Evolutionary conservation across 176 grass and related monocot genomes (phyloP), one percentile per base, ranked within the genome.

Genomic region (Coix lacrymajobi): DNA sequence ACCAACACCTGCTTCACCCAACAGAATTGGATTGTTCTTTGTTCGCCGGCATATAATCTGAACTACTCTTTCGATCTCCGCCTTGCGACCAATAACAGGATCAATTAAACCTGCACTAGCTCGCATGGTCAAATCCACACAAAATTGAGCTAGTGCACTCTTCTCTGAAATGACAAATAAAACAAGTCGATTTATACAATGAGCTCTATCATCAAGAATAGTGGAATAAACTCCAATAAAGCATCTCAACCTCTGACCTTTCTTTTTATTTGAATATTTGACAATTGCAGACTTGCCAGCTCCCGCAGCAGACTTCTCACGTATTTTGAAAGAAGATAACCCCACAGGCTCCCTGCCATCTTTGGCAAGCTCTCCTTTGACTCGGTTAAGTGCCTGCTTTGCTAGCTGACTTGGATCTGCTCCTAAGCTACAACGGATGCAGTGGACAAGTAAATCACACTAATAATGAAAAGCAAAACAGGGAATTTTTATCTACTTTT

Each of bases 1-100:
- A 56, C 96, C 96, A 75, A 99, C 93, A 78, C 96, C 96, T 56
- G 96, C 89, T 88, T 99, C 93, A n/a, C 96, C 96, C 83, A 99
- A 87, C 83, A 99, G 96, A 89, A 96, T 92, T 32, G 93, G 96
- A 81, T 99, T 99, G 81, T 94, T 99, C 87, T 99, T 99, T 68
- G 91, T 99, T 71, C 96, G 87, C 38, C 96, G 84, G 49, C 96
- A 96, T 88, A 99, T 79, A 85, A 99, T 99, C 80, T 99, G 93
- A 80, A 99, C 83, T 56, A 99, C 94, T 89, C 96, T 93, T 81
- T 94, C 76, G 25, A 99, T 88, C 84, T 99, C 96, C 22, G 45
- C 84, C 43, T 87, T 85, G 60, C 93, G 89, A 30, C 93, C 93
- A 90, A 99, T 96, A 77, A 96, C 93, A 54, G 96, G 96, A 92